phyloP scores from a whole-genome alignment of 306 rosid species.

The Sophora flavescens region DNA sequence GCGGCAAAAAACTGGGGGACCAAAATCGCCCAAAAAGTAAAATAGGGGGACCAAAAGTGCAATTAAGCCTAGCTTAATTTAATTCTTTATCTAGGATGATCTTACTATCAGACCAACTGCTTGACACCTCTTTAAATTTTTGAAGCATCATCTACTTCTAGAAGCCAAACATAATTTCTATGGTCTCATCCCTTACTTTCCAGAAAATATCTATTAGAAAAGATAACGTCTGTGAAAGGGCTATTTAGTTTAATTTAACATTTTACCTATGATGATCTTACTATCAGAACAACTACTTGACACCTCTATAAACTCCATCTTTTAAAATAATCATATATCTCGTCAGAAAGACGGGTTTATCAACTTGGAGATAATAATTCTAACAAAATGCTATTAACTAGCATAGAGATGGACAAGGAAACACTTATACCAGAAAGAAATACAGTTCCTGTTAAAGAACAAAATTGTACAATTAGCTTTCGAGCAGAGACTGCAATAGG shows the following conservation, averaged over 20 bases:
- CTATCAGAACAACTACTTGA: constrained; percentile 23
- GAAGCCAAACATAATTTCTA: constrained; percentile 28
- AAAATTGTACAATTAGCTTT: constrained; percentile 87
- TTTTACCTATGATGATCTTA: constrained; percentile 30
- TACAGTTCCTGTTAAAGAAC: constrained; percentile 85
- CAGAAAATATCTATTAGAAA: constrained; percentile 18
- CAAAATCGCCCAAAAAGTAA: too few species aligned
- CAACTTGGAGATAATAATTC: constrained; percentile 31
- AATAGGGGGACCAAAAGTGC: too few species aligned
- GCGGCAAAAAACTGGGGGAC: too few species aligned
- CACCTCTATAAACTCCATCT: constrained; percentile 27
- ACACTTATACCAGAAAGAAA: constrained; percentile 75
- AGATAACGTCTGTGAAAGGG: constrained; percentile 10
- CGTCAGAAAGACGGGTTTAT: constrained; percentile 35
- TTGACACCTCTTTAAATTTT: not conserved
- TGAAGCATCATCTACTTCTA: constrained; percentile 16
- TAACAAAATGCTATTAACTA: constrained; percentile 36
- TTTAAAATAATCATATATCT: constrained; percentile 19
- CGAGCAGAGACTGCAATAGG: constrained; percentile 90
- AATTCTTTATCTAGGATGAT: constrained; percentile 33
- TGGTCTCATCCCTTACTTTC: constrained; percentile 25
- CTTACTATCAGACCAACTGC: constrained; percentile 31
- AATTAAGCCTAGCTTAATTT: too few species aligned
- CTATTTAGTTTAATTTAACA: constrained; percentile 27
- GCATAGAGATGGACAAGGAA: constrained; percentile 39